Conservation (phyloP, 129 eudicot species). For the Escallonia herrerae region DNA sequence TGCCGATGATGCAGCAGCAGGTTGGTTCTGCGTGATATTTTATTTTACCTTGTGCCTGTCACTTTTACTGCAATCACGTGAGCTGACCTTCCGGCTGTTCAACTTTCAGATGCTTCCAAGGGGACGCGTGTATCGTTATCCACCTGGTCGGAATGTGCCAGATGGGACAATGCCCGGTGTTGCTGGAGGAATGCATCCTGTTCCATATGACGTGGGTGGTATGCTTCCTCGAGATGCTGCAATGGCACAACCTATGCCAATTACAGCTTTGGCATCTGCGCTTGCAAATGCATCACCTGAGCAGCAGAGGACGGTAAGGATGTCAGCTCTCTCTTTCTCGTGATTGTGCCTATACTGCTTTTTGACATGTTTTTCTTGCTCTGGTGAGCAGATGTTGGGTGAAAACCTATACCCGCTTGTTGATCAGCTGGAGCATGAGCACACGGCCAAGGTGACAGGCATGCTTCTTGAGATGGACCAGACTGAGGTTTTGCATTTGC, state of each 20-base stretch:
- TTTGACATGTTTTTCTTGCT: neutral
- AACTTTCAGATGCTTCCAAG: constrained; percentile 54
- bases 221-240: constrained; percentile 66
- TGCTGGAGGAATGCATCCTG: constrained; percentile 66
- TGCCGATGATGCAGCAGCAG: constrained; percentile 81
- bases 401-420: constrained; percentile 46
- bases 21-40: constrained; percentile 27
- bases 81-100: neutral
- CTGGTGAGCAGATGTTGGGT: constrained; percentile 59
- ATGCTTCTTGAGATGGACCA: constrained; percentile 94
- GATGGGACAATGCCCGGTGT: constrained; percentile 53
- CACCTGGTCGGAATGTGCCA: constrained; percentile 57
- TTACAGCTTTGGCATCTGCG: constrained; percentile 72
- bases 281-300: constrained; percentile 83
- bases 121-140: constrained; percentile 63
- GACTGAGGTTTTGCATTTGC: constrained; percentile 72
- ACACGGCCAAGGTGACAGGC: constrained; percentile 79
- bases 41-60: neutral
- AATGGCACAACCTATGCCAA: constrained; percentile 62
- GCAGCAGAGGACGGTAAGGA: constrained; percentile 65
- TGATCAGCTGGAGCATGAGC: constrained; percentile 16
- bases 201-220: constrained; percentile 70
- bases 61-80: neutral
- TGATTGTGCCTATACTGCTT: neutral
- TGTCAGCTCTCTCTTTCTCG: no score